A percentile compares a stretch with the other conserved stretches of the same genome.
These are phyloP conservation scores for Boletus huronensis DNA, from an alignment of 768 basidiomycete species.

Conservation along the genomic window DNA sequence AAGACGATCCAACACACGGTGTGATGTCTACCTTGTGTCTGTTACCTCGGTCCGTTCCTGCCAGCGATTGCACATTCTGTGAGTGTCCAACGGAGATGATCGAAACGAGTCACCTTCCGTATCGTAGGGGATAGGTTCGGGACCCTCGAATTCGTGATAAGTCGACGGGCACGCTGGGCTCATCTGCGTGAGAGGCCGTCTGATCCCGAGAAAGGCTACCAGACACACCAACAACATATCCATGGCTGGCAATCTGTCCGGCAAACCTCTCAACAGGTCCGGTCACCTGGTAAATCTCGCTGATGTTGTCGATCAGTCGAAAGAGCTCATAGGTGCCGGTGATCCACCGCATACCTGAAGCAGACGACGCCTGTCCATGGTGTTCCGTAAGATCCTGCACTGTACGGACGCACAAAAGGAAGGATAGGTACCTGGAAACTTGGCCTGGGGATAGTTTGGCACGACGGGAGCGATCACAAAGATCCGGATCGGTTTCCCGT, in stretches of 20 bases:
- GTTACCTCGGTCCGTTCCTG: constrained; percentile 92
- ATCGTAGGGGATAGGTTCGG: constrained; percentile 87
- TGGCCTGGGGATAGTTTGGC: constrained; percentile 83
- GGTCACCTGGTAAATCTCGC: constrained; percentile 96
- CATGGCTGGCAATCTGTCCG: constrained; percentile 83
- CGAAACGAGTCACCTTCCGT: constrained; percentile 54
- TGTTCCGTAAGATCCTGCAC: background rate
- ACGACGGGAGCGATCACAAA: constrained; percentile 79
- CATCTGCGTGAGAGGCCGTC: background rate
- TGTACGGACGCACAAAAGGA: background rate
- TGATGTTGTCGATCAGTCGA: constrained; percentile 27
- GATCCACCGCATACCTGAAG: constrained; percentile 54
- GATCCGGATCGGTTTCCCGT: constrained; percentile 68
- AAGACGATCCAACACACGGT: background rate
- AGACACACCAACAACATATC: constrained; percentile 72
- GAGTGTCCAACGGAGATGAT: background rate
- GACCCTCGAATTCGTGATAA: constrained; percentile 91
- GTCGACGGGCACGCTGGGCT: constrained; percentile 70
- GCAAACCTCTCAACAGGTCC: constrained; percentile 94
- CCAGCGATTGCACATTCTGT: background rate
- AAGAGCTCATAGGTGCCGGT: background rate
- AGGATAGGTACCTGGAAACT: constrained; percentile 67
- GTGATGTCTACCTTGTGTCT: constrained; percentile 64
- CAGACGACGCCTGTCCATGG: constrained; percentile 62
- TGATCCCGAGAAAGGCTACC: background rate